phyloP scores from a whole-genome alignment of 2,329 filamentous ascomycete species.

The Calonectria pseudoreteaudii region DNA sequence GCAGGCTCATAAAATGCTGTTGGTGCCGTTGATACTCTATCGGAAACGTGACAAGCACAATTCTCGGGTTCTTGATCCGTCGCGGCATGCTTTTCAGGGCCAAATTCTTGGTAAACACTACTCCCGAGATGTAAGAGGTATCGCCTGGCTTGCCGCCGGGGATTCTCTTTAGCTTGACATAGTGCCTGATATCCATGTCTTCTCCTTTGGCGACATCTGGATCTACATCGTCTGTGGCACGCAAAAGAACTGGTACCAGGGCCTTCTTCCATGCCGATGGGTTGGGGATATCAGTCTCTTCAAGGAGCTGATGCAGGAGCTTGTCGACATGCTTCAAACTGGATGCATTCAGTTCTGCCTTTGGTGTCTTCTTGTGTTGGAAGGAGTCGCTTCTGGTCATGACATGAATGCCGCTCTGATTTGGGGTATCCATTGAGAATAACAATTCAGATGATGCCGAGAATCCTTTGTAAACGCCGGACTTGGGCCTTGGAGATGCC shows the following conservation, averaged over 20 bases:
- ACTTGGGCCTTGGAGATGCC: slow-evolving; percentile 77
- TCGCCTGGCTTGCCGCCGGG: slow-evolving; percentile 90
- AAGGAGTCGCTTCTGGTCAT: slow-evolving; percentile 86
- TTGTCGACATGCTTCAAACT: slow-evolving; percentile 90
- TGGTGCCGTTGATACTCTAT: slow-evolving; percentile 94
- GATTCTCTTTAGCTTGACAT: slow-evolving; percentile 97
- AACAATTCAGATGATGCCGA: slow-evolving; percentile 64
- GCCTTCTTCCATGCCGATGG: slow-evolving; percentile 88
- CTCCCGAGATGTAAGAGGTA: slow-evolving; percentile 94
- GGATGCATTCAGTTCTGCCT: slow-evolving; percentile 86
- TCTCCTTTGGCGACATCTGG: slow-evolving; percentile 92
- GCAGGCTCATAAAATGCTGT: slow-evolving; percentile 95
- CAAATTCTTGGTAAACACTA: slow-evolving; percentile 97
- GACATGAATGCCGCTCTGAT: slow-evolving; percentile 60
- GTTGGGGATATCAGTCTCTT: slow-evolving; percentile 80
- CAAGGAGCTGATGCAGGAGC: slow-evolving; percentile 84
- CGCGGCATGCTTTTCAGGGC: slow-evolving; percentile 97
- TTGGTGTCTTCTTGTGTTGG: slow-evolving; percentile 77
- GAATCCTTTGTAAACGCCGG: slow-evolving; percentile 67
- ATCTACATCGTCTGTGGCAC: slow-evolving; percentile 93
- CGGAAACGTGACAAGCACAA: slow-evolving; percentile 93
- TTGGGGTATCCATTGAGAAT: slow-evolving; percentile 59
- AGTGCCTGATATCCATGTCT: slow-evolving; percentile 96
- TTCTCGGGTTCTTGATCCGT: slow-evolving; percentile 84
- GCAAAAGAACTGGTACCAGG: slow-evolving; percentile 87